Evolutionary conservation across 495 filamentous ascomycete species (phyloP).

Genomic region (Penicillium goetzii): DNA sequence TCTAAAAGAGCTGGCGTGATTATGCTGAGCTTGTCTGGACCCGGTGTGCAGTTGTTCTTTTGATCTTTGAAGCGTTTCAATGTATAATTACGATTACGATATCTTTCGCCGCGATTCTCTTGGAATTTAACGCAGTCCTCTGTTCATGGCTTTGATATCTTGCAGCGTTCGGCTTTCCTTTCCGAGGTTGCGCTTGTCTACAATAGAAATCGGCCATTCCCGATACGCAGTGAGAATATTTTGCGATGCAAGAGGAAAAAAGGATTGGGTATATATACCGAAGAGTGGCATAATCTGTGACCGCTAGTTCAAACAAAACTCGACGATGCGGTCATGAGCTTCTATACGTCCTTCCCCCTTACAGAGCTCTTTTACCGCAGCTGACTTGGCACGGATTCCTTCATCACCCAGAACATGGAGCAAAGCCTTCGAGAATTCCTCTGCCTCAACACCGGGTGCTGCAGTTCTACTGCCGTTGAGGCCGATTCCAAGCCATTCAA

Average conservation of each 20-base stretch:
- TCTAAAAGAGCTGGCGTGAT: slow-evolving; percentile 37
- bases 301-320: slow-evolving; percentile 17
- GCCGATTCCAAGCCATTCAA: slow-evolving; percentile 54
- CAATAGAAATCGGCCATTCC: background rate
- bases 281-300: background rate
- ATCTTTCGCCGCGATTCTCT: background rate
- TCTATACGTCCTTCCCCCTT: slow-evolving; percentile 25
- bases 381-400: slow-evolving; percentile 19
- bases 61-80: background rate
- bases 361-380: slow-evolving; percentile 24
- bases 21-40: background rate
- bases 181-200: background rate
- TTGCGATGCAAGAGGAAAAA: background rate
- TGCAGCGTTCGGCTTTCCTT: background rate
- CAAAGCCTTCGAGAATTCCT: slow-evolving; percentile 38
- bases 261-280: slow-evolving; percentile 12
- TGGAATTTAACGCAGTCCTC: background rate
- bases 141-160: background rate
- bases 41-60: background rate
- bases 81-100: background rate
- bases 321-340: slow-evolving; percentile 31
- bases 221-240: background rate
- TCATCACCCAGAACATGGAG: slow-evolving; percentile 34
- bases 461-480: slow-evolving; percentile 46
- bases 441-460: slow-evolving; percentile 36